Evolutionary conservation across 179 eudicot genomes (phyloP), one percentile per base, ranked within the genome.

Genomic region (Gypsophila paniculata): DNA sequence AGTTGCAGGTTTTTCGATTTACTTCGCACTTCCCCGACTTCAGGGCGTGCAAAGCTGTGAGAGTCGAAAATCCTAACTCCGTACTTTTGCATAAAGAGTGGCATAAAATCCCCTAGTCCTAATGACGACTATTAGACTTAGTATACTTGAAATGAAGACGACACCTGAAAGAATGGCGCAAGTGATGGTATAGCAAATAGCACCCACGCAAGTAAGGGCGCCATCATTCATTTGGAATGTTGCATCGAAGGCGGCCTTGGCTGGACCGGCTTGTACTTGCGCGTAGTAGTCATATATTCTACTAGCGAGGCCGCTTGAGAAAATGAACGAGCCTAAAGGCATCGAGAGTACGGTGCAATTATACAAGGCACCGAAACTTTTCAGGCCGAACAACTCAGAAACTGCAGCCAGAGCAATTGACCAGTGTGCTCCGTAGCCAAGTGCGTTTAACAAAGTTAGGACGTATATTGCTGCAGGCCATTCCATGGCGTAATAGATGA

Each of bases 211-310:
- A 25, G 73, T 74, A 38, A 82, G 81, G 13, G 85, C 49, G 8
- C 62, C 81, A 4, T 75, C 85, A 13, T 63, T 53, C 49, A 58
- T 12, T 10, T 18, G 13, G 36, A 67, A 11, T 15, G 53, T 34
- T 1, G 34, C 1, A 2, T 29, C 68, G 12, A 17, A 21, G 4
- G 12, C 49, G n/a, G 60, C 42, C 18, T 18, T 52, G 34, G 69
- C 1, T 17, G 29, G 59, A 19, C 73, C 61, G 70, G 74, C 81
- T 59, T 89, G 91, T 60, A 72, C 71, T 73, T 81, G 87, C 8
- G 94, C 94, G 71, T 85, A 84, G 29, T 79, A 74, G 69, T 89
- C 91, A 18, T 89, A 89, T 52, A 89, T 81, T 26, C 77, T 82
- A 76, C 88, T 85, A n/a, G 94, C 91, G 23, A 89, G 77, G 59